phyloP scores from a whole-genome alignment of 2,329 filamentous ascomycete genomes.

The Penicillium olsonii region DNA sequence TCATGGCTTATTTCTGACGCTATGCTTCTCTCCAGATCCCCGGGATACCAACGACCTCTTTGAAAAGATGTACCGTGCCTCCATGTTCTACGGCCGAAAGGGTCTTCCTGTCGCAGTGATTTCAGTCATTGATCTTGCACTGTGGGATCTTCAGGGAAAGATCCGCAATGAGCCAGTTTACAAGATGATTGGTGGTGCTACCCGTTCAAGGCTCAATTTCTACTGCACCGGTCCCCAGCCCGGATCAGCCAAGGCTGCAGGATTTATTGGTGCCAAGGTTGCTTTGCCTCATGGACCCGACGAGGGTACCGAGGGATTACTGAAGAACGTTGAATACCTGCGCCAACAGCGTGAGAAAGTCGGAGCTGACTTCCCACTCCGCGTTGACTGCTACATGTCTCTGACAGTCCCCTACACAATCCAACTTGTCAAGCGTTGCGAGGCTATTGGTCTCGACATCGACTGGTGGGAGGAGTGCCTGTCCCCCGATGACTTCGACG shows the following conservation, averaged over 20 bases:
- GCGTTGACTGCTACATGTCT: conserved; percentile 98
- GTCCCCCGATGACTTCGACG: conserved; percentile 87
- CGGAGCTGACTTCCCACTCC: conserved; percentile 86
- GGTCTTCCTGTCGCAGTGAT: conserved; percentile 88
- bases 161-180: conserved; percentile 91
- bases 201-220: conserved; percentile 78
- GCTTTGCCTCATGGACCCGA: conserved; percentile 87
- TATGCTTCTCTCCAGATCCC: conserved; percentile 59
- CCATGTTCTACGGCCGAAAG: conserved; percentile 96
- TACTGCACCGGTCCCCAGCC: conserved; percentile 94
- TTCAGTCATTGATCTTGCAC: conserved; percentile 86
- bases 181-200: conserved; percentile 90
- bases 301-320: conserved; percentile 77
- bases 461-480: conserved; percentile 98
- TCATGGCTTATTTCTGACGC: not conserved
- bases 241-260: conserved; percentile 75
- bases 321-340: conserved; percentile 88
- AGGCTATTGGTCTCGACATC: conserved; percentile 78
- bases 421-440: conserved; percentile 79
- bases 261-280: conserved; percentile 89
- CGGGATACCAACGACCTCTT: conserved; percentile 89
- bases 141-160: conserved; percentile 93
- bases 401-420: conserved; percentile 92
- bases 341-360: conserved; percentile 80
- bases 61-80: conserved; percentile 93